phyloP scores from a whole-genome alignment of 805 yeast species.

The Candida palmyrensis region DNA sequence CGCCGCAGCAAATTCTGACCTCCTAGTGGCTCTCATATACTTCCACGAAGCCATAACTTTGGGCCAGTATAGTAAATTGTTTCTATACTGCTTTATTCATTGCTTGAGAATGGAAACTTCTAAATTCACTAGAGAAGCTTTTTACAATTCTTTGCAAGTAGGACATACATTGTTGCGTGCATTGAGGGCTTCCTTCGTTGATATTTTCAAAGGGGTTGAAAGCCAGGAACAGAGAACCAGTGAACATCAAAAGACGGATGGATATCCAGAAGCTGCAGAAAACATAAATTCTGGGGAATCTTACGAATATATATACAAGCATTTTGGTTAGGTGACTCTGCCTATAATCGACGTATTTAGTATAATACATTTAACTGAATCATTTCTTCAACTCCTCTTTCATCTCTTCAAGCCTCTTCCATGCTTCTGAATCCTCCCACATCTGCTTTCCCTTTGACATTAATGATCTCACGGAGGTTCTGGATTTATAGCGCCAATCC shows the following conservation, averaged over 20 bases:
- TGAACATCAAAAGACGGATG: too few species aligned
- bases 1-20: constrained; percentile 12
- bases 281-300: neutral
- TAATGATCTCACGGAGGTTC: constrained; percentile 63
- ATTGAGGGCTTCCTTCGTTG: too few species aligned
- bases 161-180: too few species aligned
- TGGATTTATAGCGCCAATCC: constrained; percentile 87
- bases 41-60: constrained; percentile 6
- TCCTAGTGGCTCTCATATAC: constrained; percentile 7
- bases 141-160: neutral
- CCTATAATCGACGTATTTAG: too few species aligned
- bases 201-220: too few species aligned
- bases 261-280: too few species aligned
- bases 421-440: constrained; percentile 81
- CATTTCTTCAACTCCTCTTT: constrained; percentile 46
- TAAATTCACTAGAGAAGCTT: neutral
- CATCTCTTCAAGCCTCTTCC: constrained; percentile 56
- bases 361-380: too few species aligned
- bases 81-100: neutral
- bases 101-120: constrained; percentile 1
- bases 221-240: too few species aligned
- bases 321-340: too few species aligned
- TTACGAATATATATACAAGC: too few species aligned
- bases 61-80: neutral
- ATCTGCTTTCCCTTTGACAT: constrained; percentile 71